Evolutionary conservation across 495 filamentous ascomycete genomes (phyloP).

Genomic region (Aspergillus coremiiformis): DNA sequence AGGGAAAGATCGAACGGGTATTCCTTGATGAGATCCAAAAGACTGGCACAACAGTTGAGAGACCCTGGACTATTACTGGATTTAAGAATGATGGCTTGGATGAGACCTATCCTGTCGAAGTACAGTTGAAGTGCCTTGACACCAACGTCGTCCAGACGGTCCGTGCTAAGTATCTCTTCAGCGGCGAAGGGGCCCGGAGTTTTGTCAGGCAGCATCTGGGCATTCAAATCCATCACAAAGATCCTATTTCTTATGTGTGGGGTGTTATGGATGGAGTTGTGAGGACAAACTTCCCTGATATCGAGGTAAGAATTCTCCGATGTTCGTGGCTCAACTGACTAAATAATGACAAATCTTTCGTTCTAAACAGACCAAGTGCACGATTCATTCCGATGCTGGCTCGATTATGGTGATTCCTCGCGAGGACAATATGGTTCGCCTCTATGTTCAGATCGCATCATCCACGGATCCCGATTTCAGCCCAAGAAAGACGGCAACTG

Average conservation of each 20-base stretch:
- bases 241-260: constrained; percentile 61
- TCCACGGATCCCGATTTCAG: constrained; percentile 54
- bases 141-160: constrained; percentile 59
- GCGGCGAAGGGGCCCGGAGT: constrained; percentile 57
- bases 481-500: constrained; percentile 44
- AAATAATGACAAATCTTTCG: not conserved
- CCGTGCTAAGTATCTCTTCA: constrained; percentile 58
- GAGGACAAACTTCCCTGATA: constrained; percentile 77
- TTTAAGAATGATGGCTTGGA: constrained; percentile 54
- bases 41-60: constrained; percentile 48
- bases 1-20: constrained; percentile 57
- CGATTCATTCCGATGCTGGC: constrained; percentile 56
- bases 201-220: constrained; percentile 53
- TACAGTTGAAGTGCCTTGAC: constrained; percentile 67
- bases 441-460: constrained; percentile 69
- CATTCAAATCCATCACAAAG: constrained; percentile 54
- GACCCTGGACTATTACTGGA: constrained; percentile 55
- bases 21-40: constrained; percentile 58
- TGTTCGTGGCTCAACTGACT: not conserved
- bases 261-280: constrained; percentile 84
- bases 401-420: constrained; percentile 75
- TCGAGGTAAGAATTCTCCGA: constrained; percentile 39
- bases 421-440: constrained; percentile 69
- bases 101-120: constrained; percentile 52
- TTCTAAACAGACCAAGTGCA: constrained; percentile 78